Percentiles rank a stretch among this genome's conserved stretches.
Evolutionary conservation across 192 early-diverging fungal genomes (phyloP).

Genomic region (Coemansia asiatica): DNA sequence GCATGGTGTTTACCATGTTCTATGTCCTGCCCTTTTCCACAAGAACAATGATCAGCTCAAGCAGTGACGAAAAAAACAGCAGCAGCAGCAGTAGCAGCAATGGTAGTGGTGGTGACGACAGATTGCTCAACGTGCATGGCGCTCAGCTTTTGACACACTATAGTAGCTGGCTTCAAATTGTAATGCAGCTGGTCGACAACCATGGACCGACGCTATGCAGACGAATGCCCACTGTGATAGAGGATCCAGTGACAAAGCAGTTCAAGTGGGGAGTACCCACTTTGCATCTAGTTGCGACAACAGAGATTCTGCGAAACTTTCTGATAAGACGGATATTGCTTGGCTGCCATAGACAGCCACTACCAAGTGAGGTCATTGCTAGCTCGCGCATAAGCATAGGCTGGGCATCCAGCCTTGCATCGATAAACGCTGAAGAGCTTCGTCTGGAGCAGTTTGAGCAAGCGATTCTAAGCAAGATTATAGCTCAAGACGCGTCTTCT

Average conservation of each 20-base stretch:
- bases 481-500: slow-evolving; percentile 40
- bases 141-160: slow-evolving; percentile 32
- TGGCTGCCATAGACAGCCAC: neutral
- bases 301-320: slow-evolving; percentile 41
- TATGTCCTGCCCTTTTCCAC: slow-evolving; percentile 43
- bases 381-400: neutral
- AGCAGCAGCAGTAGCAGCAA: too few species aligned
- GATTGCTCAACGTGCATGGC: slow-evolving; percentile 1
- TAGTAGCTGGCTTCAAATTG: slow-evolving; percentile 39
- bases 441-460: slow-evolving; percentile 42
- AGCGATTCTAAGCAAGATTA: slow-evolving; percentile 31
- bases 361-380: neutral
- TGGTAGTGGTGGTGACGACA: too few species aligned
- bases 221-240: slow-evolving; percentile 42
- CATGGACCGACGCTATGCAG: slow-evolving; percentile 37
- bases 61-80: neutral
- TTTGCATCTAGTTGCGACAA: slow-evolving; percentile 32
- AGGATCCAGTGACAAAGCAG: slow-evolving; percentile 40
- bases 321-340: slow-evolving; percentile 32
- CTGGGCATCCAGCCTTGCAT: slow-evolving; percentile 10
- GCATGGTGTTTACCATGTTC: slow-evolving; percentile 43
- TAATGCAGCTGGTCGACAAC: slow-evolving; percentile 44
- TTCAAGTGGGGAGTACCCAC: slow-evolving; percentile 52
- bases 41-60: slow-evolving; percentile 7
- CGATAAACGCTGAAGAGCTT: slow-evolving; percentile 23